Evolutionary conservation across 495 filamentous ascomycete genomes (phyloP).

Genomic region (Astrothelium macrocarpum): DNA sequence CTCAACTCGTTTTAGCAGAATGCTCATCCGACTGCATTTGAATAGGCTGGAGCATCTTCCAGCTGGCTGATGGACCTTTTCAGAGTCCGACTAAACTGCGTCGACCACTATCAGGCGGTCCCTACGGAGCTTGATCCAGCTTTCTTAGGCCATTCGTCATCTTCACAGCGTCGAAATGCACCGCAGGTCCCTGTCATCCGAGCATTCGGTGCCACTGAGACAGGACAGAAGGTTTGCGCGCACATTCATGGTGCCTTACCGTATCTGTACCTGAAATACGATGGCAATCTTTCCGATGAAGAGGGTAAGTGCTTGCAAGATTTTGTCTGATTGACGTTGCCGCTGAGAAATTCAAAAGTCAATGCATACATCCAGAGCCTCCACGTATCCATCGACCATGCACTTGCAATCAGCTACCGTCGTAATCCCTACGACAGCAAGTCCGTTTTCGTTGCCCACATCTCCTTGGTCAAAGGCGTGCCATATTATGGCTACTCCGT

Average conservation of each 20-base stretch:
- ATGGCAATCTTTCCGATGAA: slow-evolving; percentile 53
- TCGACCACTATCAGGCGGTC: slow-evolving; percentile 79
- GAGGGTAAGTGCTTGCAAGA: slow-evolving; percentile 44
- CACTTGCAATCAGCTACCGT: slow-evolving; percentile 69
- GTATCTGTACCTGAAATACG: slow-evolving; percentile 86
- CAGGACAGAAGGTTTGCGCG: slow-evolving; percentile 91
- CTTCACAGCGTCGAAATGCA: slow-evolving; percentile 43
- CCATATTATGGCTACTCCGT: slow-evolving; percentile 95
- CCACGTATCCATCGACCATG: slow-evolving; percentile 75
- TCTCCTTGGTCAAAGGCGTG: slow-evolving; percentile 82
- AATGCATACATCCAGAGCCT: slow-evolving; percentile 59
- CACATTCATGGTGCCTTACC: slow-evolving; percentile 95
- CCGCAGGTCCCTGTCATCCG: slow-evolving; percentile 79
- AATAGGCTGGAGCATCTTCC: slow-evolving; percentile 10
- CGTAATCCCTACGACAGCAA: slow-evolving; percentile 60
- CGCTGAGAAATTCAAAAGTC: slow-evolving; percentile 38
- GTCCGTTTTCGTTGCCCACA: slow-evolving; percentile 70
- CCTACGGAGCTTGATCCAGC: slow-evolving; percentile 75
- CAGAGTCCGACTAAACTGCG: slow-evolving; percentile 82
- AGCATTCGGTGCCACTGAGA: slow-evolving; percentile 87
- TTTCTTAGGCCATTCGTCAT: slow-evolving; percentile 48
- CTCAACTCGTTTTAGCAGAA: neutral
- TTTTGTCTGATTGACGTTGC: neutral
- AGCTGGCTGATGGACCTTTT: slow-evolving; percentile 39
- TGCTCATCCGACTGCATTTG: slow-evolving; percentile 4